Evolutionary conservation across 129 eudicot species (phyloP), one percentile per base, ranked within the genome.

Genomic region (Tagetes patula): DNA sequence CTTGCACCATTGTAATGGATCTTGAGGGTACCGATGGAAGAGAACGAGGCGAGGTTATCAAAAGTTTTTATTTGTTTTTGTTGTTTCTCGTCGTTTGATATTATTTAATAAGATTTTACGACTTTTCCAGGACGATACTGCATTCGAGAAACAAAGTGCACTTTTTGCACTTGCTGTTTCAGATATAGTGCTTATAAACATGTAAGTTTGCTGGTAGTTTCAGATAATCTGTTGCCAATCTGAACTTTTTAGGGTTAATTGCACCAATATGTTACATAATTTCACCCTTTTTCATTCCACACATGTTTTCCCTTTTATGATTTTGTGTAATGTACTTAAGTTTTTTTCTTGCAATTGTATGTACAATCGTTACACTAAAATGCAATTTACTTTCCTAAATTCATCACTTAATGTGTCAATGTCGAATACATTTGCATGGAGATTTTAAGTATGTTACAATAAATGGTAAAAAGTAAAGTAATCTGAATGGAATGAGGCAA

Each of bases 11-110:
- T 71, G 96, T 89, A 39, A 87, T 89, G 88, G 96, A 89, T 70
- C 81, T 87, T 75, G 96, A 87, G 90, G 96, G 96, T 48, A 89
- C 88, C 41, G 96, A 89, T 81, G 92, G 96, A 49, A 80, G 92
- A 59, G 96, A 89, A 77, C 80, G 92, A 76, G 96, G 92, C 42
- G 96, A 89, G 96, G 96, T 89, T 9, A 20, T 45, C 20, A 48
- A 58, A 50, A 30, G 74, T 49, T 13, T 46, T 69, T 59, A 39
- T n/a, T 41, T 69, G 33, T 33, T 48, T n/a, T 5, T 8, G 3
- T 69, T 36, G 36, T 50, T 49, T 46, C 46, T 39, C 11, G 6
- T 36, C 34, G 32, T 50, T 34, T 60, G 30, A 36, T 36, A 8
- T 60, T 60, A 36, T 34, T 4, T 60, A 36, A 60, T 11, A 60